Conservation (phyloP, 768 basidiomycete genomes). For the Naganishia friedmannii region DNA sequence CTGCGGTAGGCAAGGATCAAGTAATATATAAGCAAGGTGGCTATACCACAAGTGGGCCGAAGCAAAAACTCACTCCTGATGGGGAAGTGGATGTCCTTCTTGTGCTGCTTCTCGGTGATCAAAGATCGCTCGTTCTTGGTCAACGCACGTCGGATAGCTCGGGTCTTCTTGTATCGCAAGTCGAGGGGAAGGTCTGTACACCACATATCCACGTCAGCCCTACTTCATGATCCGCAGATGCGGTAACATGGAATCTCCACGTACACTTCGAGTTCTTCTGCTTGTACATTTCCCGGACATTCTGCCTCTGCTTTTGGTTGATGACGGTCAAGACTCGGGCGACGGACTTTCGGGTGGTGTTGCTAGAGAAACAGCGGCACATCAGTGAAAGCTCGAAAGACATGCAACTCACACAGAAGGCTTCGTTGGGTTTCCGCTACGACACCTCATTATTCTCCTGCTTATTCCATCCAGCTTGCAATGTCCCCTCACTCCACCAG, state of each 20-base stretch:
- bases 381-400: constrained; percentile 14
- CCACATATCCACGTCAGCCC: background rate
- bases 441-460: background rate
- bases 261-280: constrained; percentile 68
- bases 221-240: background rate
- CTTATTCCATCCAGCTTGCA: background rate
- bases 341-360: constrained; percentile 95
- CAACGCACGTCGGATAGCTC: constrained; percentile 92
- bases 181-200: constrained; percentile 76
- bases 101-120: constrained; percentile 88
- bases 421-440: constrained; percentile 2
- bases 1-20: constrained; percentile 29
- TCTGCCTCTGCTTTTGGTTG: constrained; percentile 96
- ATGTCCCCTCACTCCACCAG: background rate
- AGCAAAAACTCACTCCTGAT: constrained; percentile 57
- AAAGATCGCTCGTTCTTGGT: constrained; percentile 81
- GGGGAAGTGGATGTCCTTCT: constrained; percentile 94
- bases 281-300: constrained; percentile 97
- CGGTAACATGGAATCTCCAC: constrained; percentile 21
- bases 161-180: constrained; percentile 95
- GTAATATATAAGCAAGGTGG: constrained; percentile 10
- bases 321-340: constrained; percentile 97
- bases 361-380: constrained; percentile 56
- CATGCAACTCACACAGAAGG: background rate
- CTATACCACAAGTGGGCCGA: no score